A percentile compares a stretch with the other conserved stretches of the same genome.
phyloP scores from a whole-genome alignment of 1,284 basidiomycete species.

The Ustilago trichophora region DNA sequence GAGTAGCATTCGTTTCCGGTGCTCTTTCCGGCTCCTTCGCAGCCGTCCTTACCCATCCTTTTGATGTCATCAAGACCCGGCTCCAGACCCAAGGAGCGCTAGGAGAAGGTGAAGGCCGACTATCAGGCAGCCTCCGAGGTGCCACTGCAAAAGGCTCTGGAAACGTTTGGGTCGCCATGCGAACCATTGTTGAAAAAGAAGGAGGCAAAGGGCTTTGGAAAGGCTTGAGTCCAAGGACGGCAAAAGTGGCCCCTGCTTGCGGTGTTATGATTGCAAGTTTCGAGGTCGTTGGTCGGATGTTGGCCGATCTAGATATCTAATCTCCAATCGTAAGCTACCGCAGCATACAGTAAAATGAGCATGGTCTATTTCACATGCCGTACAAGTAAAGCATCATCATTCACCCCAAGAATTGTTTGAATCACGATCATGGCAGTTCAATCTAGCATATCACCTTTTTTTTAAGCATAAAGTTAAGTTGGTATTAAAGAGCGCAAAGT shows the following conservation, averaged over 20 bases:
- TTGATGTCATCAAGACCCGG: conserved; percentile 94
- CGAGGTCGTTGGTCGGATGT: conserved; percentile 73
- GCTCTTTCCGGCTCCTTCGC: conserved; percentile 73
- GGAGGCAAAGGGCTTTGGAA: conserved; percentile 82
- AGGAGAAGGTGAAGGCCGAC: background rate
- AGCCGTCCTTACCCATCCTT: conserved; percentile 89
- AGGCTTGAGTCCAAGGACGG: conserved; percentile 85
- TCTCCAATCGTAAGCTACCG: too few species aligned
- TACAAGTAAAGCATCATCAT: too few species aligned
- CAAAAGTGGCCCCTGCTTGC: conserved; percentile 98
- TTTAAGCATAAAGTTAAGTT: too few species aligned
- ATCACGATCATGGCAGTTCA: too few species aligned
- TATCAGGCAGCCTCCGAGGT: conserved; percentile 2
- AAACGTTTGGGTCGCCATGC: conserved; percentile 68
- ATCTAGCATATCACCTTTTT: too few species aligned
- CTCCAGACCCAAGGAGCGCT: conserved; percentile 72
- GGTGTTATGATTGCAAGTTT: conserved; percentile 97
- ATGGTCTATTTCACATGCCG: too few species aligned
- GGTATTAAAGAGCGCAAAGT: too few species aligned
- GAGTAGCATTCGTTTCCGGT: conserved; percentile 80
- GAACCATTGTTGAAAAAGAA: conserved; percentile 80
- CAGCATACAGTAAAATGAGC: too few species aligned
- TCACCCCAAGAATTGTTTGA: too few species aligned
- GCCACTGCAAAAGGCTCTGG: background rate
- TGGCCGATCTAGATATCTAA: conserved; percentile 41